Conservation (phyloP, 805 yeast genomes). For the Metschnikowia noctiluminum region DNA sequence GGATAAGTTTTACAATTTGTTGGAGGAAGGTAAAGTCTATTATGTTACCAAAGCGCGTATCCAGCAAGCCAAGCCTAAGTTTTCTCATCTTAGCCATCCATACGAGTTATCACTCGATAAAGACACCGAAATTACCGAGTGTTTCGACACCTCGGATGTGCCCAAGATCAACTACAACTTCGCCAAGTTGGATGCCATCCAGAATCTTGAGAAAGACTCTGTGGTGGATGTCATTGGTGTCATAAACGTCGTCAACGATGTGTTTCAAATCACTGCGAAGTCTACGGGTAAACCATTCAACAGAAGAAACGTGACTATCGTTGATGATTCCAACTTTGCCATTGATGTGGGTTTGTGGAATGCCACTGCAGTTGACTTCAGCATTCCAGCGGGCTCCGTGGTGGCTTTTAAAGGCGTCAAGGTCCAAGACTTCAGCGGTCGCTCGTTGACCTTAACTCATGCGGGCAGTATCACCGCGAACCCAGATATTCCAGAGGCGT, state of each 20-base stretch:
- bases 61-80: slow-evolving; percentile 80
- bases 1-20: slow-evolving; percentile 66
- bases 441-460: slow-evolving; percentile 75
- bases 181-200: slow-evolving; percentile 62
- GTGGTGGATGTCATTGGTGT: slow-evolving; percentile 87
- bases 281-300: slow-evolving; percentile 88
- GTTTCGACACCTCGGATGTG: slow-evolving; percentile 56
- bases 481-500: slow-evolving; percentile 90
- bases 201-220: slow-evolving; percentile 64
- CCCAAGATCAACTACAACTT: slow-evolving; percentile 81
- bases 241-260: slow-evolving; percentile 70
- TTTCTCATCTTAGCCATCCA: slow-evolving; percentile 78
- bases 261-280: slow-evolving; percentile 76
- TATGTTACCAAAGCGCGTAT: slow-evolving; percentile 79
- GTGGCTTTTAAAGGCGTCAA: slow-evolving; percentile 89
- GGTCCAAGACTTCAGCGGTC: slow-evolving; percentile 85
- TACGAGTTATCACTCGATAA: slow-evolving; percentile 82
- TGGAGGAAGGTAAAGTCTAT: slow-evolving; percentile 89
- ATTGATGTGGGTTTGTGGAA: slow-evolving; percentile 89
- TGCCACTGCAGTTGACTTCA: slow-evolving; percentile 75
- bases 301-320: slow-evolving; percentile 83
- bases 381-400: slow-evolving; percentile 72
- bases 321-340: slow-evolving; percentile 77
- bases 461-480: slow-evolving; percentile 72
- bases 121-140: slow-evolving; percentile 72